These are phyloP conservation scores for Colletotrichum destructivum DNA, from an alignment of 2,329 filamentous ascomycete genomes.

Conservation along the genomic window DNA sequence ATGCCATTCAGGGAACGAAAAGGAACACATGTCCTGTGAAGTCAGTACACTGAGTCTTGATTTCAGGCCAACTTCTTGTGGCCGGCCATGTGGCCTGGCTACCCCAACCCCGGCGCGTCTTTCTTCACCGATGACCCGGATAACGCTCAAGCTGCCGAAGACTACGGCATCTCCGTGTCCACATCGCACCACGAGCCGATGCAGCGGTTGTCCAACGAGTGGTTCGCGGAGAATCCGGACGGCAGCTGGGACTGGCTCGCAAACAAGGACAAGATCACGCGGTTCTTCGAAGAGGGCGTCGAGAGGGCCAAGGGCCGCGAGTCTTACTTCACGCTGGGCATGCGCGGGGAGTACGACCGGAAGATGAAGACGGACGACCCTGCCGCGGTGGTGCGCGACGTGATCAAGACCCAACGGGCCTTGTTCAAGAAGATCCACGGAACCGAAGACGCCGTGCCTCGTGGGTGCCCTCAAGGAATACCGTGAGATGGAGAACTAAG, in stretches of 20 bases:
- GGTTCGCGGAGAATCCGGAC: slow-evolving; percentile 55
- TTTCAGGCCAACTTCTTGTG: slow-evolving; percentile 74
- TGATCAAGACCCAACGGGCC: slow-evolving; percentile 68
- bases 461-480: slow-evolving; percentile 49
- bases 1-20: too few relatives aligned
- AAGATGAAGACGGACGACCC: slow-evolving; percentile 66
- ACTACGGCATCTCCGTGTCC: slow-evolving; percentile 75
- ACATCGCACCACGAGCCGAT: slow-evolving; percentile 78
- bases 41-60: not conserved
- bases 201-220: slow-evolving; percentile 70
- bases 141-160: slow-evolving; percentile 72
- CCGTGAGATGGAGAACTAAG: too few relatives aligned
- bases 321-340: slow-evolving; percentile 70
- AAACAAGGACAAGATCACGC: slow-evolving; percentile 68
- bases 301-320: slow-evolving; percentile 69
- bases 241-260: slow-evolving; percentile 74
- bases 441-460: slow-evolving; percentile 56
- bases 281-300: slow-evolving; percentile 71
- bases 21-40: not conserved
- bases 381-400: slow-evolving; percentile 65
- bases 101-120: slow-evolving; percentile 64
- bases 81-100: slow-evolving; percentile 76
- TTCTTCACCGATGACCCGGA: slow-evolving; percentile 75
- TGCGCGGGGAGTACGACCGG: slow-evolving; percentile 73
- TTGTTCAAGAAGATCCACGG: slow-evolving; percentile 68